Conservation (phyloP, 75 land plant species). For the Picea glauca region DNA sequence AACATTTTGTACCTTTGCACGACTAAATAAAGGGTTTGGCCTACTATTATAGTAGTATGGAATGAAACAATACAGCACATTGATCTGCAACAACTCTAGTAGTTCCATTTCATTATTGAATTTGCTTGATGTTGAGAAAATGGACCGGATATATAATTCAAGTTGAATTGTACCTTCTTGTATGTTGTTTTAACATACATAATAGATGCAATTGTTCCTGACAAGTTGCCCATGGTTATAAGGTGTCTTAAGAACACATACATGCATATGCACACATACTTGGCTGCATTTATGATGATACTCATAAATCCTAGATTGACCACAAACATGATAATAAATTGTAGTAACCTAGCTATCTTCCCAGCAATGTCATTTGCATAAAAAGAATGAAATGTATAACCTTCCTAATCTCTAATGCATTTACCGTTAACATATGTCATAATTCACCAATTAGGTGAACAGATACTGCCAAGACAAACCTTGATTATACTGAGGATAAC, state of each 20-base stretch:
- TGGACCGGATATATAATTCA: not conserved
- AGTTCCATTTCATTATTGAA: too few relatives aligned
- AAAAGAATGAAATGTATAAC: not conserved
- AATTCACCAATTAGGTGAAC: not conserved
- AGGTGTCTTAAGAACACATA: not conserved
- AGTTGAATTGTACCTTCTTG: not conserved
- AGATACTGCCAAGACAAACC: not conserved
- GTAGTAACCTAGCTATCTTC: not conserved
- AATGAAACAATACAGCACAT: not conserved
- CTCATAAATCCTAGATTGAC: not conserved
- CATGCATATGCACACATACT: not conserved
- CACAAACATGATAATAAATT: conserved; percentile 15
- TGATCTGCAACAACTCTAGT: too few relatives aligned
- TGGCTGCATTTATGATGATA: not conserved
- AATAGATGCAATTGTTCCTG: not conserved
- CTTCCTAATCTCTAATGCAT: not conserved
- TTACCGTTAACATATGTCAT: not conserved
- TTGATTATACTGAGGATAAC: not conserved
- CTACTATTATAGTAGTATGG: not conserved
- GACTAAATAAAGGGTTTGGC: not conserved
- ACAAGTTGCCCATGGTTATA: not conserved
- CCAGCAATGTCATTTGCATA: not conserved
- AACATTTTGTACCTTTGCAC: too few relatives aligned
- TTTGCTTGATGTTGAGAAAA: not conserved
- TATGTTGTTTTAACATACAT: not conserved